Base-by-base conservation (phyloP, 805 yeast genomes). In the Candida boidinii region DNA sequence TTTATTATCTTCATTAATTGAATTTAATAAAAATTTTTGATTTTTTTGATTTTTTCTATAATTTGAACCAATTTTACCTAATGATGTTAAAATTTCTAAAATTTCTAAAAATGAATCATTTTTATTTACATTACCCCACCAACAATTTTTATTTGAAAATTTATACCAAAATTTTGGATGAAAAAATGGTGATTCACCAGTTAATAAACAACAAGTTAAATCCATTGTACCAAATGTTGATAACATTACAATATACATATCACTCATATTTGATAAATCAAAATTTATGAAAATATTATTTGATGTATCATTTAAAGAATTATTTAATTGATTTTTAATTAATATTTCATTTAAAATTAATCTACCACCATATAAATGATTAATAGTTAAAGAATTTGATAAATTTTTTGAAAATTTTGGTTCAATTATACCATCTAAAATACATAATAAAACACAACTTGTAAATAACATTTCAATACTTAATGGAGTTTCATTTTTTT, bases 61-160 rank as follows among this genome's bases (percentile, higher is more conserved):
- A 19, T 26, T 7, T 29, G 29, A 31, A 2, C 45, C 48, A 20
- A 37, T 19, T 21, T 37, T 39, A 23, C 36, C 28, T n/a, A 50
- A 18, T 3, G 15, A 17, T 10, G 49, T 37, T 17, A 48, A 30
- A 5, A 24, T 46, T 43, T 34, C 58, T 44, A 34, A 54, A 44
- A 39, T 58, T 44, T 3, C 48, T 45, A 48, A 52, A 49, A 31
- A 62, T 39, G 51, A 53, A 43, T 51, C 55, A 33, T 23, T 38
- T 8, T 22, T 28, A n/a, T 12, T 19, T 23, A 51, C 23, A n/a
- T 23, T 44, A 4, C 57, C 57, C 39, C 50, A 52, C 57, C 57
- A 52, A 17, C 49, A 46, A 23, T 50, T 52, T 28, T 39, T 37
- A 7, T 36, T 35, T 2, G 38, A 43, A 29, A 52, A 44, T 5